Base-by-base conservation (phyloP, 1,284 basidiomycete species). In the Porodaedalea pini region DNA sequence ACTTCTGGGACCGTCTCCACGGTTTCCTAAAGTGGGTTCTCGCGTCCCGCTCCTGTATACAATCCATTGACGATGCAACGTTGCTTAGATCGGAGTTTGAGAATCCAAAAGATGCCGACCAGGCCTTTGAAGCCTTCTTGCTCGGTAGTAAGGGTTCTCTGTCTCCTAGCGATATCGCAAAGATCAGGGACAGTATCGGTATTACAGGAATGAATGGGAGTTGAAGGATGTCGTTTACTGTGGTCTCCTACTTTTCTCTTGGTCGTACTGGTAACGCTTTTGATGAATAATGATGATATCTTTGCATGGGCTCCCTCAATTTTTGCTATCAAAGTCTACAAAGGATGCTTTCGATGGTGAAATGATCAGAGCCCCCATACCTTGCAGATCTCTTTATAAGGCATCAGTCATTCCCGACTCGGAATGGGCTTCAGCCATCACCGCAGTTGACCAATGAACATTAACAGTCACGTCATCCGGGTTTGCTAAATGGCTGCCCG, bases 191-290 rank as follows among this genome's bases (percentile, higher is more conserved):
- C 67, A 75, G 77, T 29, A 85, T 89, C 40, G 88, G 88, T 17
- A 77, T 90, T 36, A 75, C 83, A 50, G 89, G 90, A 8, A 92
- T 92, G 89, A 84, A 82, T 32, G 89, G 89, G 31, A 86, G 80
- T 56, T 90, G 70, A 70, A 27, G 17, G 51, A 27, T 39, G 17
- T 37, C 8, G 13, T 23, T 8, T 44, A 4, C 21, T 44, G 11
- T 8, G 11, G 41, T 10, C 19, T 27, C 13, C n/a, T 44, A 17
- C 7, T 17, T 44, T 21, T 44, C 19, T 44, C 13, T 23, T 7
- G n/a, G n/a, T n/a, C n/a, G n/a, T n/a, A n/a, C n/a, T n/a, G n/a
- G n/a, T n/a, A n/a, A n/a, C n/a, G n/a, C n/a, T n/a, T n/a, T n/a
- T n/a, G n/a, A n/a, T n/a, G n/a, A n/a, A n/a, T n/a, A n/a, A n/a